Base-by-base conservation (phyloP, 768 basidiomycete genomes). In the Tubosaeta sp. region DNA sequence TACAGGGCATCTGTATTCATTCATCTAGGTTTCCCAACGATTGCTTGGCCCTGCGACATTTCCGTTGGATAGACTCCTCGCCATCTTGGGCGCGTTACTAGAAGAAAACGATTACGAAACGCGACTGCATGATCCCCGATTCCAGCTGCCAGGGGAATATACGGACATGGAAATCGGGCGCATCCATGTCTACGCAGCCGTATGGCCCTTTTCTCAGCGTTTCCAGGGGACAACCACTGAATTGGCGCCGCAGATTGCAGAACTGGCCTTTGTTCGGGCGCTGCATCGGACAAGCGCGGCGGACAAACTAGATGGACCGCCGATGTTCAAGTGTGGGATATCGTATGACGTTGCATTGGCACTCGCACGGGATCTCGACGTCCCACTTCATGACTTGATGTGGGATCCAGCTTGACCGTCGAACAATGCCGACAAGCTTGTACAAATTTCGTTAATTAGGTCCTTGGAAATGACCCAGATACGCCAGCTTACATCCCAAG, bases 11-110 rank as follows among this genome's bases (percentile, higher is more conserved):
- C 7, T 7, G n/a, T 17, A 14, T 13, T 6, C 29, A 14, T 52
- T 22, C 13, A 11, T 5, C 5, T 45, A 90, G 86, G 72, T 85
- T 14, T 81, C 91, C 2, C 89, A 91, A 60, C 74, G 85, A n/a
- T 76, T 93, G 5, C 70, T 88, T 3, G 92, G 93, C 2, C 92
- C 93, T 3, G 74, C 78, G 32, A 69, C 85, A 1, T 95, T 95
- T 63, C 82, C 87, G 0, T 67, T 94, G 1, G 93, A 95, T 60
- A 72, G 93, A 29, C 71, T 95, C 49, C 62, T 90, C 4, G 91
- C 89, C 0, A 86, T 95, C 48, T 75, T 94, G 2, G 91, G 88
- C 2, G 78, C 83, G 0, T 68, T 97, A 2, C 59, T 91, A 12
- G 85, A 90, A 59, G 91, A 90, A 62, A 81, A 89, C 57, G 68